Evolutionary conservation across 495 filamentous ascomycete species (phyloP), one percentile per base, ranked within the genome.

Genomic region (Penicillium arizonense): DNA sequence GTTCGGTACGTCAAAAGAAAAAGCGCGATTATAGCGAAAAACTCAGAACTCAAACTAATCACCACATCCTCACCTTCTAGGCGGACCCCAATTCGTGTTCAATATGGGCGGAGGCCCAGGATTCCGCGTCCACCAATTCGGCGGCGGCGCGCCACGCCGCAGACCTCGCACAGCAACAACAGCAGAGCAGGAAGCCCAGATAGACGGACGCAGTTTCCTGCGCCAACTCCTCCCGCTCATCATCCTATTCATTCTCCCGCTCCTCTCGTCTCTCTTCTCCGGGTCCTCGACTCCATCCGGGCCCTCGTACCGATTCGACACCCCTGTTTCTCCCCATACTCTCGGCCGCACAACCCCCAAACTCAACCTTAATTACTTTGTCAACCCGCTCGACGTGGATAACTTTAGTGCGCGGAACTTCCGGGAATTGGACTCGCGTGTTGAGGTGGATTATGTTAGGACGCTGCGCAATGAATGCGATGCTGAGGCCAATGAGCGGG

Each of bases 51-150:
- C n/a, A 51, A 10, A 34, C 10, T 28, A 34, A 3, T 28, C 1
- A 21, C 24, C 13, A 23, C 11, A 18, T n/a, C 23, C 11, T 52
- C 6, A 68, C 77, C 69, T 30, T 75, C 70, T 51, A 72, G 82
- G 82, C 26, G 90, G 88, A 13, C 88, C 88, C 11, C 84, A 88
- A 62, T 96, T 96, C 67, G 87, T 93, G 43, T 97, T 97, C 76
- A 96, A 96, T 65, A 80, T 96, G 62, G 88, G 88, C 49, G 88
- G 87, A 3, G 90, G 89, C 23, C 86, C 89, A 4, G 87, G 87
- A 9, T 83, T 95, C 61, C 78, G 90, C 43, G 88, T 96, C 44
- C 90, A 94, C 65, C 90, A 93, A 59, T 94, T 96, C 65, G 90
- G 88, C 37, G 89, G 89, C 10, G 71, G 74, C 10, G 55, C 65